phyloP scores from a whole-genome alignment of 2,329 filamentous ascomycete genomes.

The Cadophora sp. region DNA sequence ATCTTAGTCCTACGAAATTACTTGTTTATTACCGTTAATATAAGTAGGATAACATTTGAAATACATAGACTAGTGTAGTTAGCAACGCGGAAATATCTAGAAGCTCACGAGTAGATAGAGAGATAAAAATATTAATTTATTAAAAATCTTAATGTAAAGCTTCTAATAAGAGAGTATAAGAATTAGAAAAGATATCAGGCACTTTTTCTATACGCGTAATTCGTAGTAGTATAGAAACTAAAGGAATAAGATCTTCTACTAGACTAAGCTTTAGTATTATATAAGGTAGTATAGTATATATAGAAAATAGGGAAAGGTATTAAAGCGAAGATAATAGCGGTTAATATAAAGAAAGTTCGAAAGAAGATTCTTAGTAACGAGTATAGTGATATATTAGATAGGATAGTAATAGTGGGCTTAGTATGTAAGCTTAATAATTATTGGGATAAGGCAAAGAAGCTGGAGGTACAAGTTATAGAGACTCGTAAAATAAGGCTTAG shows the following conservation, averaged over 20 bases:
- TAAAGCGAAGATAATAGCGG: constrained; percentile 28
- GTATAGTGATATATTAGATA: not conserved
- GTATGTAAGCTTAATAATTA: not conserved
- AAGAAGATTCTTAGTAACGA: not conserved
- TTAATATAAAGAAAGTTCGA: not conserved
- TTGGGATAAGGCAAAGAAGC: not conserved
- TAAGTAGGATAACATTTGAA: constrained; percentile 22
- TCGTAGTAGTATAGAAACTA: constrained; percentile 28
- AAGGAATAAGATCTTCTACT: constrained; percentile 21
- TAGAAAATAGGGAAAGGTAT: constrained; percentile 23
- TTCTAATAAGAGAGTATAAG: constrained; percentile 34
- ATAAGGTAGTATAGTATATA: constrained; percentile 32
- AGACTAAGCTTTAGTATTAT: constrained; percentile 33
- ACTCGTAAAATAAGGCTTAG: not conserved
- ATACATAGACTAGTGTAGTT: constrained; percentile 11
- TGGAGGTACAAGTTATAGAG: not conserved
- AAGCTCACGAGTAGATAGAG: constrained; percentile 41
- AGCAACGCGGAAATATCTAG: constrained; percentile 26
- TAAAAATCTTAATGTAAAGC: constrained; percentile 35
- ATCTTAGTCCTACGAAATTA: constrained; percentile 46
- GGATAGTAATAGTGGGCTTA: constrained; percentile 1
- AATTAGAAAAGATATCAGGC: constrained; percentile 35
- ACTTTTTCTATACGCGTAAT: constrained; percentile 36
- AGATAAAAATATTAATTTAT: constrained; percentile 38
- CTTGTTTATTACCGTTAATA: constrained; percentile 43